Evolutionary conservation across 306 rosid genomes (phyloP).

Genomic region (Quercus dentata): DNA sequence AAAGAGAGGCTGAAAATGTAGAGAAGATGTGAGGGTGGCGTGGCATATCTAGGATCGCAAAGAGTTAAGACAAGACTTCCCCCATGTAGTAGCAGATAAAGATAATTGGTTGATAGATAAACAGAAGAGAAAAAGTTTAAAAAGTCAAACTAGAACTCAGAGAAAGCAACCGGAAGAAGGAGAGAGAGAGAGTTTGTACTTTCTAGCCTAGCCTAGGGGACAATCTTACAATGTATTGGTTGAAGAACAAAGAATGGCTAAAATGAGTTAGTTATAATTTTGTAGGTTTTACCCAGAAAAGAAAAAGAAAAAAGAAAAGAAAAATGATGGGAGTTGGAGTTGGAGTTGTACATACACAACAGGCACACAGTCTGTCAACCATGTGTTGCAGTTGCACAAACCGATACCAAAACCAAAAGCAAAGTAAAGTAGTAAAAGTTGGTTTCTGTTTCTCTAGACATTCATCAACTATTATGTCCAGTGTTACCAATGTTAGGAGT

Average conservation of each 20-base stretch:
- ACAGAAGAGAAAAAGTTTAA: not conserved
- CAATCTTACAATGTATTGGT: no score
- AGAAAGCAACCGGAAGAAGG: no score
- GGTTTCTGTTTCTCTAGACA: not conserved
- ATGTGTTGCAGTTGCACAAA: not conserved
- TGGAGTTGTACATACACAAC: not conserved
- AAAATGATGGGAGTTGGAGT: not conserved
- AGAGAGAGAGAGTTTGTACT: no score
- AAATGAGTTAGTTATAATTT: no score
- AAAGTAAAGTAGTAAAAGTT: not conserved
- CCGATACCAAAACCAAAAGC: not conserved
- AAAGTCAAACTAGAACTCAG: not conserved
- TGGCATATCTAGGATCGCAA: slow-evolving; percentile 18
- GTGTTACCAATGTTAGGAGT: not conserved
- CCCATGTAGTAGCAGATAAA: not conserved
- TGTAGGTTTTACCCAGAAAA: not conserved
- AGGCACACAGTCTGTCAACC: not conserved
- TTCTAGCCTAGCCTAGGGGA: no score
- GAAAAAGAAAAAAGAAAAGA: not conserved
- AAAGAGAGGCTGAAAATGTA: not conserved
- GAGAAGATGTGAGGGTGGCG: not conserved
- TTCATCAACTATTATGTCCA: not conserved
- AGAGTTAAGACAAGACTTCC: not conserved
- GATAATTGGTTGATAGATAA: not conserved
- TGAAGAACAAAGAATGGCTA: not conserved